A percentile compares a stretch with the other conserved stretches of the same genome.
These are phyloP conservation scores for Globisporangium emineosum DNA, from an alignment of 352 stramenopile species.

Conservation along the genomic window DNA sequence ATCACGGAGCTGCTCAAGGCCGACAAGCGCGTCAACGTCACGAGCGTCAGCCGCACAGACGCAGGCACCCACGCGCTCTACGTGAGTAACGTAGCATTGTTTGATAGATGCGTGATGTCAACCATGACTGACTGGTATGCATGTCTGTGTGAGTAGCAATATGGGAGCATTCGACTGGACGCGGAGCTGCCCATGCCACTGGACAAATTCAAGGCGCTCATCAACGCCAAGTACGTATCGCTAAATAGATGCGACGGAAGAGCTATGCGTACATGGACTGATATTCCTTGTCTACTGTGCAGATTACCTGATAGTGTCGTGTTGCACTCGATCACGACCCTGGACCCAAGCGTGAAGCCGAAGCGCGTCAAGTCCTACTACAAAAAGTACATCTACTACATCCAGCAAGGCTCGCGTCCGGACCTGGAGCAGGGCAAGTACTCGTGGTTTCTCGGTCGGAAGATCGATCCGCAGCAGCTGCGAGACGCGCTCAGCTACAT, in stretches of 20 bases:
- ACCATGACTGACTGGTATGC: constrained; percentile 1
- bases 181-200: constrained; percentile 36
- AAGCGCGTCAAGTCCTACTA: constrained; percentile 73
- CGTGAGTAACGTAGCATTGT: constrained; percentile 35
- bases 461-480: constrained; percentile 55
- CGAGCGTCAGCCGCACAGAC: constrained; percentile 80
- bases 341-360: constrained; percentile 29
- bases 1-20: constrained; percentile 49
- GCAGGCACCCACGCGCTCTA: constrained; percentile 83
- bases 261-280: background rate
- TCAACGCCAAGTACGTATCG: constrained; percentile 51
- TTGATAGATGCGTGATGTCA: background rate
- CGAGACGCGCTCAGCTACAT: constrained; percentile 66
- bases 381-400: constrained; percentile 91
- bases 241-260: background rate
- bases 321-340: constrained; percentile 38
- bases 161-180: constrained; percentile 66
- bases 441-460: constrained; percentile 81
- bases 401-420: constrained; percentile 76
- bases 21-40: constrained; percentile 69
- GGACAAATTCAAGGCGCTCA: constrained; percentile 36
- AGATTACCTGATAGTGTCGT: constrained; percentile 47
- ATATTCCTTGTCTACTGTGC: constrained; percentile 2
- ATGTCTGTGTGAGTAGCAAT: constrained; percentile 52
- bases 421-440: constrained; percentile 68